These are phyloP conservation scores for Chaetomium cochliodes DNA, from an alignment of 495 filamentous ascomycete genomes.

Conservation along the genomic window DNA sequence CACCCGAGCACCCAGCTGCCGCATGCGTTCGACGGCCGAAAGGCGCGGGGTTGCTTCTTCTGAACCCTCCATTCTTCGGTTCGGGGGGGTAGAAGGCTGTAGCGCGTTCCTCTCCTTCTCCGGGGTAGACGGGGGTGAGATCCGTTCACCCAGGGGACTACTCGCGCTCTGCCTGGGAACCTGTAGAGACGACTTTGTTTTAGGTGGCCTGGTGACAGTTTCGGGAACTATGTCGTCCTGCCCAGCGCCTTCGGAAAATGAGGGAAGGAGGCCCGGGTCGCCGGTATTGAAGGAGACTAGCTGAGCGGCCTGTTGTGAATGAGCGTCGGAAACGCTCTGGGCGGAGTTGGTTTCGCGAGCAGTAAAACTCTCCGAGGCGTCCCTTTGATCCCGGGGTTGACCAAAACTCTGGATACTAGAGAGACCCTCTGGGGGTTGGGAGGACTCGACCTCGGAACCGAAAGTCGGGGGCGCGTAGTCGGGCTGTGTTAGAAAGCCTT, in stretches of 20 bases:
- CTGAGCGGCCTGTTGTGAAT: conserved; percentile 32
- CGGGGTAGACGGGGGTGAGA: neutral
- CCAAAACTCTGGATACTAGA: neutral
- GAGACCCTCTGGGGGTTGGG: neutral
- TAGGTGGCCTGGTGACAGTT: conserved; percentile 17
- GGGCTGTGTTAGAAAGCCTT: conserved; percentile 32
- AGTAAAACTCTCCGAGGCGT: neutral
- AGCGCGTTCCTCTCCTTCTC: neutral
- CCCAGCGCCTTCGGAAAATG: conserved; percentile 15
- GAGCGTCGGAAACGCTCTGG: neutral
- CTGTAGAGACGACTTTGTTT: neutral
- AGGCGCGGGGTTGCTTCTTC: conserved; percentile 11
- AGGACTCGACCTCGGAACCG: neutral
- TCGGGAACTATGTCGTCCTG: conserved; percentile 23
- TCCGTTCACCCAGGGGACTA: neutral
- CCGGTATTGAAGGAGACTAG: conserved; percentile 28
- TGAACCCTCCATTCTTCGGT: conserved; percentile 31
- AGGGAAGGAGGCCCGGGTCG: conserved; percentile 27
- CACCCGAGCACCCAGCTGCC: conserved; percentile 17
- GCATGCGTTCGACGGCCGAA: conserved; percentile 37
- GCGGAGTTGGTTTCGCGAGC: neutral
- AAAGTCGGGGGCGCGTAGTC: conserved; percentile 16
- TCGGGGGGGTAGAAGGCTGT: neutral
- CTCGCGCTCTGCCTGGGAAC: neutral
- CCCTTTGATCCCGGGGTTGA: neutral